phyloP scores from a whole-genome alignment of 164 flowering plant species.

The Liquidambar formosana region DNA sequence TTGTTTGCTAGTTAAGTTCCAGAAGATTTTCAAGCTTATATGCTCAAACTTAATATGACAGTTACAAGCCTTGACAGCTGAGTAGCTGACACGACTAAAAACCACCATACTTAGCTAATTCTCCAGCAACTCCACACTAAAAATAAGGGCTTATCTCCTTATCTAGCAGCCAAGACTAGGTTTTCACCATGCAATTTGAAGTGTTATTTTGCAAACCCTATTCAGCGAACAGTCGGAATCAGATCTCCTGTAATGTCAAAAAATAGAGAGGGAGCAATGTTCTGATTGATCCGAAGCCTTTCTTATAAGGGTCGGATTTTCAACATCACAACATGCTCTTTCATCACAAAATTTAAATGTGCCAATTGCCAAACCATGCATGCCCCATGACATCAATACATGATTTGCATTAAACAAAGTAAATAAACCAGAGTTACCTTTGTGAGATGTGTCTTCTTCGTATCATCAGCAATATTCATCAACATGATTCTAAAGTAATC shows the following conservation, averaged over 20 bases:
- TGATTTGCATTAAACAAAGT: not conserved
- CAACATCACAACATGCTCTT: not conserved
- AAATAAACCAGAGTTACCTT: conserved; percentile 45
- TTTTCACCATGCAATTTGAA: not conserved
- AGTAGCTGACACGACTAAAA: too few relatives aligned
- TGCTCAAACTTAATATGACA: too few relatives aligned
- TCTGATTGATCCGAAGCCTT: not conserved
- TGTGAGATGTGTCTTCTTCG: conserved; percentile 57
- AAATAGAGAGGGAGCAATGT: not conserved
- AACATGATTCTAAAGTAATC: conserved; percentile 54
- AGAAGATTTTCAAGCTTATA: too few relatives aligned
- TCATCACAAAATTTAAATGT: not conserved
- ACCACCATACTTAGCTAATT: too few relatives aligned
- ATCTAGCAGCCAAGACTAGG: not conserved
- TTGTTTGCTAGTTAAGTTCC: too few relatives aligned
- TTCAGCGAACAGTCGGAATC: too few relatives aligned
- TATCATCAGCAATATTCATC: conserved; percentile 86
- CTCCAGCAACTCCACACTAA: too few relatives aligned
- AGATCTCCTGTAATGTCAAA: too few relatives aligned
- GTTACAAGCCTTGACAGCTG: too few relatives aligned
- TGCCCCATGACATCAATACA: not conserved
- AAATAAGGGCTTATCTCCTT: not conserved
- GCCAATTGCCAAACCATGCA: conserved; percentile 1
- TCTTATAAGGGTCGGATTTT: not conserved
- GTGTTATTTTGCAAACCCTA: too few relatives aligned